These are phyloP conservation scores for Trichoderma sp. DNA, from an alignment of 2,329 filamentous ascomycete species.

Conservation along the genomic window DNA sequence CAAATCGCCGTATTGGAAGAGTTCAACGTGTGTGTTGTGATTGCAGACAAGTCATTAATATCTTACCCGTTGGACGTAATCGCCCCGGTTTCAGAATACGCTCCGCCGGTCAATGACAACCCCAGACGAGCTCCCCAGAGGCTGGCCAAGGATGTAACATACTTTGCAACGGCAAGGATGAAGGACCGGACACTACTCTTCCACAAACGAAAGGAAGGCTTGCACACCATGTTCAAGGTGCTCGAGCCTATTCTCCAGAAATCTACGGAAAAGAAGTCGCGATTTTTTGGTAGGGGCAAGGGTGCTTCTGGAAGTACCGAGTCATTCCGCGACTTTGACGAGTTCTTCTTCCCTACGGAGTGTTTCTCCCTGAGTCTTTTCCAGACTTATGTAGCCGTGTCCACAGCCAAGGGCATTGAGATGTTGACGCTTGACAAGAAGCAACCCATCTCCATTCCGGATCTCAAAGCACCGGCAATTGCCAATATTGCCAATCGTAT, in stretches of 20 bases:
- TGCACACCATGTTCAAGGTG: constrained; percentile 94
- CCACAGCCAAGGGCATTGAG: constrained; percentile 89
- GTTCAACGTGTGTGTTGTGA: constrained; percentile 87
- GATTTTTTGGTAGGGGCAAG: constrained; percentile 59
- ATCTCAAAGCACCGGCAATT: constrained; percentile 73
- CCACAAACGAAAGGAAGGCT: constrained; percentile 92
- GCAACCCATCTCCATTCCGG: constrained; percentile 88
- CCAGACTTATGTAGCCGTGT: constrained; percentile 88
- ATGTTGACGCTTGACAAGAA: constrained; percentile 97
- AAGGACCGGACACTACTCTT: constrained; percentile 93
- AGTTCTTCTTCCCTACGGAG: constrained; percentile 96
- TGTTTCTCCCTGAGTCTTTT: constrained; percentile 95
- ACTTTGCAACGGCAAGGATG: constrained; percentile 95
- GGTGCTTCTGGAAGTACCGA: constrained; percentile 72
- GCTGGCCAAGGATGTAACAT: constrained; percentile 87
- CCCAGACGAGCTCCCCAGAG: constrained; percentile 85
- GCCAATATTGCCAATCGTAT: constrained; percentile 83
- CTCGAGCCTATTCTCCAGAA: constrained; percentile 95
- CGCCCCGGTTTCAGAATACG: constrained; percentile 58
- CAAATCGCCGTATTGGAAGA: constrained; percentile 95
- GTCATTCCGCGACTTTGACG: constrained; percentile 96
- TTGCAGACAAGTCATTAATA: constrained; percentile 86
- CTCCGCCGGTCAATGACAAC: constrained; percentile 64
- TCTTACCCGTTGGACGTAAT: constrained; percentile 92
- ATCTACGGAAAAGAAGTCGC: constrained; percentile 75